Evolutionary conservation across 345 rosid genomes (phyloP), one percentile per base, ranked within the genome.

Genomic region (Corchorus olitorius): DNA sequence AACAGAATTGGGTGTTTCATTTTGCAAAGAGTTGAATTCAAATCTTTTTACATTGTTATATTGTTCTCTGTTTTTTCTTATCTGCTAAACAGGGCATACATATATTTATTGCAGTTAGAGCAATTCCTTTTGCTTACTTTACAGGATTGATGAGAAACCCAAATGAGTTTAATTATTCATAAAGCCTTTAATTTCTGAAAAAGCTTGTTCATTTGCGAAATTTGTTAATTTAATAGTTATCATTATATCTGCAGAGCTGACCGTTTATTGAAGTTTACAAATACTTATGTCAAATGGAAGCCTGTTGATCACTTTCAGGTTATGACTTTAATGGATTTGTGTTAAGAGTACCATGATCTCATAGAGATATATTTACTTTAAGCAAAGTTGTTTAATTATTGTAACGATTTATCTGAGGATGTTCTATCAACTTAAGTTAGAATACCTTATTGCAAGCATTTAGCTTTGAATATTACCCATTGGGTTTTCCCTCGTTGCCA

Each of bases 271-370:
- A 77, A 64, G 65, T 76, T 84, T 55, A 76, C 82, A 35, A 83
- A 77, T 81, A 66, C 82, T 52, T 72, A 68, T 73, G 76, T 84
- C 8, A 60, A 84, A 17, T 75, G 81, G 22, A 84, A 78, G 75
- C 83, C 70, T 37, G 79, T 84, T 71, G 75, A 65, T 41, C 14
- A 37, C 75, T 82, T 72, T 80, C 84, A 83, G 89, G 90, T 88
- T 82, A 37, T 61, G 6, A 61, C 10, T 56, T 14, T 12, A 14
- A 68, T 14, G 39, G 48, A 48, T 70, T 20, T 46, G 9, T 69
- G 58, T 68, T 68, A 68, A 49, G 43, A 68, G 6, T 68, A 33
- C 17, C 60, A 69, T 54, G 43, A 14, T 50, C 50, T 49, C 59
- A 33, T 33, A 14, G 55, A 5, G 6, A 6, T 45, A 0, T 8